Evolutionary conservation across 2,329 filamentous ascomycete species (phyloP), one percentile per base, ranked within the genome.

Genomic region (Hymenotorrendiella dingleyae): DNA sequence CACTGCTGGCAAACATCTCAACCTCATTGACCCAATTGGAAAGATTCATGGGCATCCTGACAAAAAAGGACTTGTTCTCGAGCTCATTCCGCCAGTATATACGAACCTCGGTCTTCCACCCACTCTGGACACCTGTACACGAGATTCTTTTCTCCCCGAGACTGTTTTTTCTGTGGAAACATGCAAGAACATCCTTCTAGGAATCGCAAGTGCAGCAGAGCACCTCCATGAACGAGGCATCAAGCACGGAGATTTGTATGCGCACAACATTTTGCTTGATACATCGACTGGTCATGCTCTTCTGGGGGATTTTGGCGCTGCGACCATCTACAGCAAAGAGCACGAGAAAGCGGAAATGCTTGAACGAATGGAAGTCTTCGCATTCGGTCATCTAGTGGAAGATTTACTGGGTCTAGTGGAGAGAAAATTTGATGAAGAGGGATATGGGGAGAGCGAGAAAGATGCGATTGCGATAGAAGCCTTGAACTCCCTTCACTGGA

Each of bases 261-360:
- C 69, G 9, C 68, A 72, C 52, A 72, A 72, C 50, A 67, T 73
- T 14, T 60, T 73, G 9, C 65, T 65, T 19, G 62, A 60, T 37
- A 56, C 59, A 17, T 8, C 28, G 10, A 56, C 55, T 8, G 66
- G 62, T 1, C 67, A 72, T 47, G 68, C 70, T 4, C 51, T 73
- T 10, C 58, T 73, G 3, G 68, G 67, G 19, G 69, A 71, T 39
- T 71, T 73, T 42, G 68, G 69, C 9, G 70, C 69, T 1, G 69
- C 69, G 1, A 71, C 69, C 1, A 59, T 72, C 11, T 71, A 73
- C 45, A 55, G 53, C 29, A 51, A 43, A n/a, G 46, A 50, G 4
- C 38, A 51, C 37, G 46, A 48, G 16, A 40, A 54, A 21, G 47
- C 46, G 16, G 48, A 55, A 2, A 46, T 40, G 17, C 42, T 72